Conservation (phyloP, 225 moss, liverwort and hornwort genomes). For the Ulota crispa region DNA sequence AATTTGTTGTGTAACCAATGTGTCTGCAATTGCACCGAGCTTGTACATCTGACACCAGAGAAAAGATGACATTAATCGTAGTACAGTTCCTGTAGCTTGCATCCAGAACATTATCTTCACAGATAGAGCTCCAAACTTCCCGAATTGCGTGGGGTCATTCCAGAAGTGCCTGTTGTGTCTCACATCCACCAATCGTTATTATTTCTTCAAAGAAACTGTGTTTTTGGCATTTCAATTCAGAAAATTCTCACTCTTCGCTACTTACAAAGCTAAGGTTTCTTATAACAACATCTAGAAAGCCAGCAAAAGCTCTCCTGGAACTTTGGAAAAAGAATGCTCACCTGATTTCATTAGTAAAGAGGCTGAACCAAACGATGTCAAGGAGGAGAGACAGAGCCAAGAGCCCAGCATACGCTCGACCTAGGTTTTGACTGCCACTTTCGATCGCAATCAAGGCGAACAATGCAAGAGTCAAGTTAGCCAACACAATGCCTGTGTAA, state of each 20-base stretch:
- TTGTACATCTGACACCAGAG: slow-evolving; percentile 84
- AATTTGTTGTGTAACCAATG: slow-evolving; percentile 48
- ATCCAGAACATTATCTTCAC: slow-evolving; percentile 69
- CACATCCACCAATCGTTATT: slow-evolving; percentile 2
- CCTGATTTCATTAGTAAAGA: slow-evolving; percentile 65
- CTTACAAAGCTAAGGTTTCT: background rate
- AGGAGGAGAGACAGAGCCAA: slow-evolving; percentile 60
- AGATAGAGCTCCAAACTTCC: slow-evolving; percentile 59
- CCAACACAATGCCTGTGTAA: slow-evolving; percentile 65
- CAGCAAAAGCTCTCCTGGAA: background rate
- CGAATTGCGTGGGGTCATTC: slow-evolving; percentile 35
- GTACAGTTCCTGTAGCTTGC: slow-evolving; percentile 62
- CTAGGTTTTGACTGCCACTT: slow-evolving; percentile 71
- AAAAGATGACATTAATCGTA: slow-evolving; percentile 63
- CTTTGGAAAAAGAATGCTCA: slow-evolving; percentile 15
- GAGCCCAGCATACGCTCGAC: slow-evolving; percentile 64
- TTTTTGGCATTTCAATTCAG: background rate
- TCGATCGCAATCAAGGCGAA: slow-evolving; percentile 79
- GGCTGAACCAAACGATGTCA: slow-evolving; percentile 70
- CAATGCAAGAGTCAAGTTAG: slow-evolving; percentile 69
- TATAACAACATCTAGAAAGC: background rate
- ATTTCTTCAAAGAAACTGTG: background rate
- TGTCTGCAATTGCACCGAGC: slow-evolving; percentile 54
- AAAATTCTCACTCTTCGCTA: background rate
- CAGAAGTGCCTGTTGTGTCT: slow-evolving; percentile 40